These are phyloP conservation scores for Stagonosporopsis rhizophila DNA, from an alignment of 2,329 filamentous ascomycete species.

Conservation along the genomic window DNA sequence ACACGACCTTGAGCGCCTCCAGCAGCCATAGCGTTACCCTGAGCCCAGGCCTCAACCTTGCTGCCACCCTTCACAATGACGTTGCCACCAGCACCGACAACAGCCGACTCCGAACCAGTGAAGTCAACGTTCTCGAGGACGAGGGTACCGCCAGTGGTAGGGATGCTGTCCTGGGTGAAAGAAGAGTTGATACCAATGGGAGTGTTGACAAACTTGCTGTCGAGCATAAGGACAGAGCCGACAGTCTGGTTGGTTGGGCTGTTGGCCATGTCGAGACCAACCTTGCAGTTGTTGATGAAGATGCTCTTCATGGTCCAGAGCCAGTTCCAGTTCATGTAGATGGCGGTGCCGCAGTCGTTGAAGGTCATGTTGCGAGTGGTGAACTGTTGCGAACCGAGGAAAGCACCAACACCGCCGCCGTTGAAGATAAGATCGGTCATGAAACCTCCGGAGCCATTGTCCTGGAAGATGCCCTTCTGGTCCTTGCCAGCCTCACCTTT, in stretches of 20 bases:
- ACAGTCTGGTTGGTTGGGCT: slow-evolving; percentile 73
- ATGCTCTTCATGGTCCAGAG: slow-evolving; percentile 58
- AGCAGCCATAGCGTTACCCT: slow-evolving; percentile 76
- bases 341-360: slow-evolving; percentile 57
- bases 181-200: slow-evolving; percentile 78
- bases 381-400: slow-evolving; percentile 71
- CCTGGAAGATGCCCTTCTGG: slow-evolving; percentile 67
- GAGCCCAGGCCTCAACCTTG: slow-evolving; percentile 74
- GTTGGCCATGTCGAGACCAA: slow-evolving; percentile 60
- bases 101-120: slow-evolving; percentile 69
- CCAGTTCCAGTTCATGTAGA: slow-evolving; percentile 65
- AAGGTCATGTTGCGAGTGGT: slow-evolving; percentile 60
- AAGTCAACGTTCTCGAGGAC: slow-evolving; percentile 93
- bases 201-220: slow-evolving; percentile 80
- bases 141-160: slow-evolving; percentile 78
- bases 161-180: slow-evolving; percentile 72
- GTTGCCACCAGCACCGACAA: slow-evolving; percentile 65
- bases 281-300: slow-evolving; percentile 55
- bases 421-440: slow-evolving; percentile 66
- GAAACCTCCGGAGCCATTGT: slow-evolving; percentile 67
- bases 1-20: slow-evolving; percentile 54
- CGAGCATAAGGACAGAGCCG: slow-evolving; percentile 82
- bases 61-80: slow-evolving; percentile 73
- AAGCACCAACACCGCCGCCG: slow-evolving; percentile 66
- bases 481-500: slow-evolving; percentile 53